phyloP scores from a whole-genome alignment of 768 basidiomycete genomes.

The Astraeus odoratus region DNA sequence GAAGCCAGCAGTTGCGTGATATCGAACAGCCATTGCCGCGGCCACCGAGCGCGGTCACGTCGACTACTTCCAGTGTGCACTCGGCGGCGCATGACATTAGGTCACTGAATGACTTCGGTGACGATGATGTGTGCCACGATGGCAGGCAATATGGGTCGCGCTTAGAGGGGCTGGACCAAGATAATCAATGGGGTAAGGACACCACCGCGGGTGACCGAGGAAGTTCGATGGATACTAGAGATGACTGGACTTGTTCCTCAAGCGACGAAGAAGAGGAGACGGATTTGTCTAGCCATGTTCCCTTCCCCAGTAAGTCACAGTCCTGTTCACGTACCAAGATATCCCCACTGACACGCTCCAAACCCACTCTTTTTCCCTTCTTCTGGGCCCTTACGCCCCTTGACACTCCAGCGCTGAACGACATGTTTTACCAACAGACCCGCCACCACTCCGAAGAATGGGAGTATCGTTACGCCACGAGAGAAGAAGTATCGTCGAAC shows the following conservation, averaged over 20 bases:
- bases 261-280: conserved; percentile 13
- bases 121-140: neutral
- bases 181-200: neutral
- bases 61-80: neutral
- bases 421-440: conserved; percentile 12
- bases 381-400: neutral
- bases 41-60: neutral
- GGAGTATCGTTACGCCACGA: conserved; percentile 27
- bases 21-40: neutral
- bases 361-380: neutral
- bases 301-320: conserved; percentile 22
- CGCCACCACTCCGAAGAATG: conserved; percentile 10
- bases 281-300: conserved; percentile 6
- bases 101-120: neutral
- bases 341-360: conserved; percentile 3
- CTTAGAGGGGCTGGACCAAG: neutral
- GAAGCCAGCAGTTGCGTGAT: neutral
- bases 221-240: neutral
- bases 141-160: conserved; percentile 1
- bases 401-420: conserved; percentile 14
- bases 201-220: neutral
- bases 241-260: conserved; percentile 3
- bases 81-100: neutral
- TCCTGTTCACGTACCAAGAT: neutral
- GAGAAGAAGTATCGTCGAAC: conserved; percentile 24